Evolutionary conservation across 306 rosid species (phyloP).

Genomic region (Cucumis sativus): Cucumber_9930_V3 NC_026659.2:26912501-26913000

Average conservation of each 20-base stretch:
- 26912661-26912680: neutral
- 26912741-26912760: neutral
- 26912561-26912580: neutral
- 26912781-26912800: neutral
- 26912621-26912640: neutral
- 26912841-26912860: neutral
- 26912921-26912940: constrained; percentile 33
- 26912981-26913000: constrained; percentile 84
- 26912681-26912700: neutral
- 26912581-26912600: neutral
- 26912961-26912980: constrained; percentile 49
- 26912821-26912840: neutral
- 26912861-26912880: neutral
- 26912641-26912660: neutral
- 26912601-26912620: neutral
- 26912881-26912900: neutral
- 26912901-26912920: neutral
- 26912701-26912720: neutral
- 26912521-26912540: neutral
- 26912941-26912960: constrained; percentile 88
- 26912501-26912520: neutral
- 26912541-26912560: neutral
- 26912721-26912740: neutral
- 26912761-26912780: neutral
- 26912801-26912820: neutral